Conservation (phyloP, 2,329 filamentous ascomycete genomes). For the Ilyonectria destructans region DNA sequence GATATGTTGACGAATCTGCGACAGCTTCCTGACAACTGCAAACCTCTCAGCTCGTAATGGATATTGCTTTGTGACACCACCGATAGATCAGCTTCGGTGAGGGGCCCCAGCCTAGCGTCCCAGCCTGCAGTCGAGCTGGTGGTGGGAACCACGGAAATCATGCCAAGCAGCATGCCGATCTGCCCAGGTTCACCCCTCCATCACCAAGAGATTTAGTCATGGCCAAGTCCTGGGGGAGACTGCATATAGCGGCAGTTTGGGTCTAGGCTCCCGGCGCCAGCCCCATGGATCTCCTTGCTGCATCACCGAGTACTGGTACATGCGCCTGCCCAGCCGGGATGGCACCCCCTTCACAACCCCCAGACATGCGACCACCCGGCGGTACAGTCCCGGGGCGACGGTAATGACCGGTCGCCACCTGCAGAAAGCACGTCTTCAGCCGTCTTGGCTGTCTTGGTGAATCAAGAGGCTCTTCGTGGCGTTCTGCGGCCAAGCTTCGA, state of each 20-base stretch:
- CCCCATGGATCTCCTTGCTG: slow-evolving; percentile 8
- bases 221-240: slow-evolving; percentile 41
- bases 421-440: slow-evolving; percentile 35
- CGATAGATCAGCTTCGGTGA: slow-evolving; percentile 30
- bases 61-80: slow-evolving; percentile 19
- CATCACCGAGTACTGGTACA: slow-evolving; percentile 18
- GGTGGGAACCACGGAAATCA: slow-evolving; percentile 28
- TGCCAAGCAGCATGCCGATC: slow-evolving; percentile 37
- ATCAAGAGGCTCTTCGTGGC: slow-evolving; percentile 31
- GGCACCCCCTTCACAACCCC: slow-evolving; percentile 23
- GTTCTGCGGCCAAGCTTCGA: slow-evolving; percentile 30
- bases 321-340: slow-evolving; percentile 5
- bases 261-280: slow-evolving; percentile 31
- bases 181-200: slow-evolving; percentile 31
- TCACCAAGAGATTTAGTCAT: slow-evolving; percentile 34
- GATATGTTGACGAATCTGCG: slow-evolving; percentile 39
- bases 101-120: slow-evolving; percentile 22
- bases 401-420: slow-evolving; percentile 38
- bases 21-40: slow-evolving; percentile 14
- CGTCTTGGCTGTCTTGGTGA: slow-evolving; percentile 25
- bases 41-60: slow-evolving; percentile 10
- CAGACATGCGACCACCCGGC: slow-evolving; percentile 31
- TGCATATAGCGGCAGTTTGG: slow-evolving; percentile 32
- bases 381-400: slow-evolving; percentile 37
- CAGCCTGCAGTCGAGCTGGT: neutral